Conservation (phyloP, 495 filamentous ascomycete genomes). For the Penicillium manginii region DNA sequence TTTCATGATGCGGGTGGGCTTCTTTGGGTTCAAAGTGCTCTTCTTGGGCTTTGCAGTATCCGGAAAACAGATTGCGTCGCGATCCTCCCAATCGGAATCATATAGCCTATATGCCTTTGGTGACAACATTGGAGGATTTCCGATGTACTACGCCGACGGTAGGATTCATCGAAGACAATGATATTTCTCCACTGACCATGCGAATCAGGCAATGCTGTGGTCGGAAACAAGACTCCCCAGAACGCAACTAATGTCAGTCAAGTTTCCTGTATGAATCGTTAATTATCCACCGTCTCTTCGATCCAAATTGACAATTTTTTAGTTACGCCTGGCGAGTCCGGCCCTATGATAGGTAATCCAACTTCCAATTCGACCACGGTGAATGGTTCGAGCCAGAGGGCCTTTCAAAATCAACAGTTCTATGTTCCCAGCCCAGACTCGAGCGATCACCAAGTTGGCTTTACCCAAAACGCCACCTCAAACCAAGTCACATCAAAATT, state of each 20-base stretch:
- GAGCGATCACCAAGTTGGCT: conserved; percentile 11
- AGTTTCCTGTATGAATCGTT: conserved; percentile 11
- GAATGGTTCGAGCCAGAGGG: neutral
- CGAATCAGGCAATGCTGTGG: neutral
- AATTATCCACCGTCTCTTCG: neutral
- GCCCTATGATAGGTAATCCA: conserved; percentile 7
- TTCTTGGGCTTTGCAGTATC: neutral
- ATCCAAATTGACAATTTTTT: neutral
- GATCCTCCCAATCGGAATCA: neutral
- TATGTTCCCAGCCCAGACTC: conserved; percentile 28
- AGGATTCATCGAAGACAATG: neutral
- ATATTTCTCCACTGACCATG: neutral
- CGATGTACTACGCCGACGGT: conserved; percentile 40
- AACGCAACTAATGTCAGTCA: conserved; percentile 12
- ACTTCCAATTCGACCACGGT: neutral
- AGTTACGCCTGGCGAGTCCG: neutral
- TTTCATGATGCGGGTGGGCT: neutral
- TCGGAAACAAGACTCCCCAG: conserved; percentile 4
- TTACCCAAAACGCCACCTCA: neutral
- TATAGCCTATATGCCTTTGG: conserved; percentile 41
- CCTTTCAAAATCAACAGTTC: conserved; percentile 25
- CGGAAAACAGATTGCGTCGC: neutral
- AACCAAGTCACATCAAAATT: conserved; percentile 30
- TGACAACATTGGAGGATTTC: conserved; percentile 34
- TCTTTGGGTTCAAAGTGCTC: neutral